Evolutionary conservation across 306 rosid genomes (phyloP).

Genomic region (Prunus dulcis): DNA sequence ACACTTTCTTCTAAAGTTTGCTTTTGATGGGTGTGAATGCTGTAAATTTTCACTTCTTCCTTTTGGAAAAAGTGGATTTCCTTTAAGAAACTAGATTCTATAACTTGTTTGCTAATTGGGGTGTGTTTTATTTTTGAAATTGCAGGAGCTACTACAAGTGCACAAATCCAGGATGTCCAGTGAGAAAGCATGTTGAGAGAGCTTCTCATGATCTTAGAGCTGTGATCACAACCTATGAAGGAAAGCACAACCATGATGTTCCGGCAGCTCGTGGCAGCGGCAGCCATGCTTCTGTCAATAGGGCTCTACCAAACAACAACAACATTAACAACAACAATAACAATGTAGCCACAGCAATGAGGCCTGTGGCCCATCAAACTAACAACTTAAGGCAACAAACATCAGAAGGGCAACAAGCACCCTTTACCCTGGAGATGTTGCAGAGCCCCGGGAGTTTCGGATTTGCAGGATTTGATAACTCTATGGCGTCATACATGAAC

Average conservation of each 20-base stretch:
- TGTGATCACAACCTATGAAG: constrained; percentile 95
- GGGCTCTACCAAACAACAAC: constrained; percentile 40
- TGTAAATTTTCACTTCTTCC: not conserved
- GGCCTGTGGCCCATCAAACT: constrained; percentile 40
- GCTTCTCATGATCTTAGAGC: constrained; percentile 85
- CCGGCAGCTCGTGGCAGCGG: constrained; percentile 91
- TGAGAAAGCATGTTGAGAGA: constrained; percentile 93
- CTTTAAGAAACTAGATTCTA: not conserved
- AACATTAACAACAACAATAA: constrained; percentile 16
- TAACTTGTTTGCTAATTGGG: not conserved
- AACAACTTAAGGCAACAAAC: constrained; percentile 28
- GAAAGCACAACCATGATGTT: constrained; percentile 93
- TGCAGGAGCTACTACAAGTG: constrained; percentile 97
- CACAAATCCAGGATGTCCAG: constrained; percentile 81
- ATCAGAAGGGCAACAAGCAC: constrained; percentile 36
- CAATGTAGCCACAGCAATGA: constrained; percentile 31
- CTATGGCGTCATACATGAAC: constrained; percentile 46
- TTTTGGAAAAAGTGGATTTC: not conserved
- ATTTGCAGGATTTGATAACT: constrained; percentile 46
- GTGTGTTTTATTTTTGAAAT: not conserved
- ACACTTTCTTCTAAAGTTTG: not conserved
- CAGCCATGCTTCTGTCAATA: constrained; percentile 47
- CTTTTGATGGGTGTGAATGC: not conserved
- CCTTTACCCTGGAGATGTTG: constrained; percentile 48
- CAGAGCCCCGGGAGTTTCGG: constrained; percentile 45